Conservation (phyloP, 495 filamentous ascomycete species). For the Stereocaulon alpinum region DNA sequence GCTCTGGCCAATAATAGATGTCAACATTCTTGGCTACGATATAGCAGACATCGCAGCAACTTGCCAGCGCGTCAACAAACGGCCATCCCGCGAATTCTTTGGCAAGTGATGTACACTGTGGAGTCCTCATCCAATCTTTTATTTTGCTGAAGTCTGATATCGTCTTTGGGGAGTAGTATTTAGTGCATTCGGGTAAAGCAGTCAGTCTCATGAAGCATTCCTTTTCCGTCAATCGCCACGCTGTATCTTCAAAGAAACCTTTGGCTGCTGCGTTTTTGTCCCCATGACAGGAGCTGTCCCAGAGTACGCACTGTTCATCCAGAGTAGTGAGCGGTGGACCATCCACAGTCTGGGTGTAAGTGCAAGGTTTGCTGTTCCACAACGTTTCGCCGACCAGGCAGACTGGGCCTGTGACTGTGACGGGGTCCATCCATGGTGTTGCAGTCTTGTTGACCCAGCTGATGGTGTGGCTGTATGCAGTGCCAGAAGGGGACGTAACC, state of each 20-base stretch:
- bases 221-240: background rate
- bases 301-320: slow-evolving; percentile 5
- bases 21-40: slow-evolving; percentile 1
- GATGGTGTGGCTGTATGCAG: too few species aligned
- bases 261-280: background rate
- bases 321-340: background rate
- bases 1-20: slow-evolving; percentile 9
- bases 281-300: background rate
- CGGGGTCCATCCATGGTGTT: too few species aligned
- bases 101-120: background rate
- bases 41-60: slow-evolving; percentile 2
- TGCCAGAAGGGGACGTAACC: too few species aligned
- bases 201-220: background rate
- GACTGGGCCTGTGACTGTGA: too few species aligned
- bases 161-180: background rate
- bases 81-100: background rate
- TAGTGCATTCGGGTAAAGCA: background rate
- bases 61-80: background rate
- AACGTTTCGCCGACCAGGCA: background rate
- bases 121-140: background rate
- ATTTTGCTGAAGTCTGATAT: background rate
- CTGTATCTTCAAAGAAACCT: background rate
- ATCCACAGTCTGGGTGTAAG: background rate
- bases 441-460: too few species aligned
- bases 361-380: background rate